phyloP scores from a whole-genome alignment of 2,329 filamentous ascomycete species.

The Ceratocystis harringtonii region DNA sequence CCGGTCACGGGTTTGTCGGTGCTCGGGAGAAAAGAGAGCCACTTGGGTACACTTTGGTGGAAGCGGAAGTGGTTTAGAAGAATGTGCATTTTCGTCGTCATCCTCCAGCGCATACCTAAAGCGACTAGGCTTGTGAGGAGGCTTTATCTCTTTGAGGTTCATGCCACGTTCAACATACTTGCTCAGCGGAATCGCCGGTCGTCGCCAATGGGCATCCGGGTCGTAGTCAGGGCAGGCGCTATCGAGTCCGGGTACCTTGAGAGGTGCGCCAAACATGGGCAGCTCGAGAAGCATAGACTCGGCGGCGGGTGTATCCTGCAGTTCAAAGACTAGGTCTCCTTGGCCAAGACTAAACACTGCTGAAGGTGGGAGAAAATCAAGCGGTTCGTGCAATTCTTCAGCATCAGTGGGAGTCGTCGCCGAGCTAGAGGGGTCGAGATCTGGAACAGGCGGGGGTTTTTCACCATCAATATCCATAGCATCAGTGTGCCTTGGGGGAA shows the following conservation, averaged over 20 bases:
- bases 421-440: constrained; percentile 11
- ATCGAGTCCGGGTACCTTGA: constrained; percentile 44
- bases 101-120: constrained; percentile 67
- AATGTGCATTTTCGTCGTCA: constrained; percentile 35
- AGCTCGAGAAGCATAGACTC: constrained; percentile 68
- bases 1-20: constrained; percentile 76
- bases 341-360: constrained; percentile 71
- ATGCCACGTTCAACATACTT: constrained; percentile 77
- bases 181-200: constrained; percentile 66
- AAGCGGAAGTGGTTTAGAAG: constrained; percentile 30
- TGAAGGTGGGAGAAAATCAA: constrained; percentile 48
- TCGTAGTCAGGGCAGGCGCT: constrained; percentile 42
- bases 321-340: constrained; percentile 65
- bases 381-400: constrained; percentile 25
- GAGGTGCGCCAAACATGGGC: constrained; percentile 58
- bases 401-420: constrained; percentile 21
- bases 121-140: constrained; percentile 63
- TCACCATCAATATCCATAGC: constrained; percentile 28
- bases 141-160: constrained; percentile 48
- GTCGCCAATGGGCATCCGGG: constrained; percentile 58
- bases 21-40: constrained; percentile 76
- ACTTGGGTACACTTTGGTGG: constrained; percentile 60
- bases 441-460: constrained; percentile 28
- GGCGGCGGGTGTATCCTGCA: constrained; percentile 57
- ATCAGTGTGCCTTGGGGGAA: constrained; percentile 26